These are phyloP conservation scores for Zoysia japonica DNA, from an alignment of 176 grass and related monocot species.

Conservation along the genomic window DNA sequence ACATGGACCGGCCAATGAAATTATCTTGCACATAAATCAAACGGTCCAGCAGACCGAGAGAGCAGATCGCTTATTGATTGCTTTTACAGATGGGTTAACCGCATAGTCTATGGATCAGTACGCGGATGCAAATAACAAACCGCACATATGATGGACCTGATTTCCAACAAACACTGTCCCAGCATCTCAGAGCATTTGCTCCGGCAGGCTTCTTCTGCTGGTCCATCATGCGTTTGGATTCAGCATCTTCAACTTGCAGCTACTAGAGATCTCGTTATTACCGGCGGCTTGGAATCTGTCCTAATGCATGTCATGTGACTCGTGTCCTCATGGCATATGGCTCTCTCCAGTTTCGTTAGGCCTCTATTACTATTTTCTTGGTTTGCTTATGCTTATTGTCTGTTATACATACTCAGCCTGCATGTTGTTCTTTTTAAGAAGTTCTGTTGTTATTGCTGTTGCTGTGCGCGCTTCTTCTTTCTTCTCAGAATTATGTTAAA, in stretches of 20 bases:
- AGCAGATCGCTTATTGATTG: background rate
- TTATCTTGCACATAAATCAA: background rate
- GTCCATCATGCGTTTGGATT: slow-evolving; percentile 26
- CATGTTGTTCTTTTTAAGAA: background rate
- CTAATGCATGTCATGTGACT: background rate
- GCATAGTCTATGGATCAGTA: slow-evolving; percentile 5
- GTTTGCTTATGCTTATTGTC: background rate
- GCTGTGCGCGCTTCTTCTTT: background rate
- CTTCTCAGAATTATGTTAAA: background rate
- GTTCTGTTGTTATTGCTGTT: background rate
- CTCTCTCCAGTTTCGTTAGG: slow-evolving; percentile 1
- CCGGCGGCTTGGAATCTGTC: slow-evolving; percentile 1
- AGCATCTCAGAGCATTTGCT: background rate
- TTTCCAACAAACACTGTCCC: slow-evolving; percentile 11
- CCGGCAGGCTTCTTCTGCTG: background rate
- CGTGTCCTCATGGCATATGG: no score
- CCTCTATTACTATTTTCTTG: background rate
- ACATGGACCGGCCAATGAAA: background rate
- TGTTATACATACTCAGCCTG: no score
- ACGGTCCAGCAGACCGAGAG: background rate
- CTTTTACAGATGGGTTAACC: background rate
- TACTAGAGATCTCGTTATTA: background rate
- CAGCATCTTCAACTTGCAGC: slow-evolving; percentile 3
- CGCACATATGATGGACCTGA: slow-evolving; percentile 16
- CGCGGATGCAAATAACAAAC: slow-evolving; percentile 1